A percentile compares a stretch with the other conserved stretches of the same genome.
Conservation (phyloP, 306 rosid species). For the Neltuma alba region DNA sequence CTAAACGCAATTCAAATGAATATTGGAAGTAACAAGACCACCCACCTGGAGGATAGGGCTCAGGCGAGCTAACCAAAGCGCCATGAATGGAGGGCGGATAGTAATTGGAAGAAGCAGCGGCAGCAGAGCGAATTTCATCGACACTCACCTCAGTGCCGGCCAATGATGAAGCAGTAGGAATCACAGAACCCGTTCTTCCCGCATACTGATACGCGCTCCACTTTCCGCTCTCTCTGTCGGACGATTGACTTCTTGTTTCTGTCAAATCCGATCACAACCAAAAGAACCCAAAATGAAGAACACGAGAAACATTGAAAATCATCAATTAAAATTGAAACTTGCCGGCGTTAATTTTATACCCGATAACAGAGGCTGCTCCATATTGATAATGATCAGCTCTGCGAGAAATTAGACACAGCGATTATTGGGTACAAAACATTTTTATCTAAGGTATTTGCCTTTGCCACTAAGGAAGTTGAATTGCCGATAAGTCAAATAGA, state of each 20-base stretch:
- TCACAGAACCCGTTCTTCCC: conserved; percentile 68
- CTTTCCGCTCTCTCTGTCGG: conserved; percentile 58
- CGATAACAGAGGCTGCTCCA: conserved; percentile 80
- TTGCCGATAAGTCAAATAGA: conserved; percentile 31
- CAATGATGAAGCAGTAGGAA: conserved; percentile 64
- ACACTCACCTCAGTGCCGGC: conserved; percentile 84
- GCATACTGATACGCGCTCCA: conserved; percentile 70
- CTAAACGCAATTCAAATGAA: conserved; percentile 30
- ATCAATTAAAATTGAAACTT: conserved; percentile 3
- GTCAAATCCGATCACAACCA: conserved; percentile 1
- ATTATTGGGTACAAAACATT: conserved; percentile 5
- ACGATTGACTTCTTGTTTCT: conserved; percentile 61
- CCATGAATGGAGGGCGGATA: conserved; percentile 87
- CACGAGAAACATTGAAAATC: background rate
- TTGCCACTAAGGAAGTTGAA: conserved; percentile 45
- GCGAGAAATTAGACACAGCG: background rate
- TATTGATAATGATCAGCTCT: conserved; percentile 16
- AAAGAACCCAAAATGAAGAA: conserved; percentile 36
- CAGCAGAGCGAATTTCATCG: conserved; percentile 89
- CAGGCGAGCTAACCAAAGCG: conserved; percentile 69
- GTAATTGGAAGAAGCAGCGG: conserved; percentile 54
- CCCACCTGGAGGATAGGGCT: conserved; percentile 65
- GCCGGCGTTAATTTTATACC: conserved; percentile 40
- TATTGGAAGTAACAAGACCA: conserved; percentile 14
- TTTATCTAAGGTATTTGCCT: conserved; percentile 32